Evolutionary conservation across 2,329 filamentous ascomycete species (phyloP).

Genomic region (Scytalidium sp.): DNA sequence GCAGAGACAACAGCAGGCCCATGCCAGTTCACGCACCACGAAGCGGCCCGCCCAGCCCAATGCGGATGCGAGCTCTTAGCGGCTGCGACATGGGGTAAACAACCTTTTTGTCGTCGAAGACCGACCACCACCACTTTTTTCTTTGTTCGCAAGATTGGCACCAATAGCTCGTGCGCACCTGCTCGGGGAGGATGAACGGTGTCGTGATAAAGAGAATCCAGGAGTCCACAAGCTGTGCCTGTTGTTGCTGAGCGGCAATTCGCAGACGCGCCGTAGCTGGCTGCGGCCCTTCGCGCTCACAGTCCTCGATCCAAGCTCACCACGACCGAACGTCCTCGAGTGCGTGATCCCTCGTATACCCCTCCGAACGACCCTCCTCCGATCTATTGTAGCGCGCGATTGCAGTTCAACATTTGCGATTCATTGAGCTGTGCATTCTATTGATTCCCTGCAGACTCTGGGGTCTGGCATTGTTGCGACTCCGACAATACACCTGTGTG

Average conservation of each 20-base stretch:
- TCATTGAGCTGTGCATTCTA: not conserved
- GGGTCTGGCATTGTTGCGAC: no score
- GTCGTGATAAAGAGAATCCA: not conserved
- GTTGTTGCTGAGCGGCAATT: not conserved
- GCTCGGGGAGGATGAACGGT: not conserved
- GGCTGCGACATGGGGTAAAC: not conserved
- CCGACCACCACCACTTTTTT: not conserved
- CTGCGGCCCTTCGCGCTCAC: not conserved
- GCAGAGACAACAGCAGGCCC: no score
- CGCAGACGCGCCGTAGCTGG: not conserved
- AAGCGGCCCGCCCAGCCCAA: not conserved
- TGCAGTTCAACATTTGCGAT: not conserved
- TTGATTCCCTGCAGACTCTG: no score
- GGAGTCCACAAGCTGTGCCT: not conserved
- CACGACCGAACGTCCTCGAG: not conserved
- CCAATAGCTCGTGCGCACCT: not conserved
- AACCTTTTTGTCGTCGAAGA: not conserved
- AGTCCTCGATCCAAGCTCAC: not conserved
- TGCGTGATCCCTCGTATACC: not conserved
- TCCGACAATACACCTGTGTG: not conserved
- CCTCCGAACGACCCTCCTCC: not conserved
- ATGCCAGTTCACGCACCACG: not conserved
- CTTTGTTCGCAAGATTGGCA: not conserved
- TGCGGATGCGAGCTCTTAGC: not conserved
- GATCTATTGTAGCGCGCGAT: not conserved